These are phyloP conservation scores for Diplocarpon rosae DNA, from an alignment of 2,329 filamentous ascomycete genomes.

Conservation along the genomic window DNA sequence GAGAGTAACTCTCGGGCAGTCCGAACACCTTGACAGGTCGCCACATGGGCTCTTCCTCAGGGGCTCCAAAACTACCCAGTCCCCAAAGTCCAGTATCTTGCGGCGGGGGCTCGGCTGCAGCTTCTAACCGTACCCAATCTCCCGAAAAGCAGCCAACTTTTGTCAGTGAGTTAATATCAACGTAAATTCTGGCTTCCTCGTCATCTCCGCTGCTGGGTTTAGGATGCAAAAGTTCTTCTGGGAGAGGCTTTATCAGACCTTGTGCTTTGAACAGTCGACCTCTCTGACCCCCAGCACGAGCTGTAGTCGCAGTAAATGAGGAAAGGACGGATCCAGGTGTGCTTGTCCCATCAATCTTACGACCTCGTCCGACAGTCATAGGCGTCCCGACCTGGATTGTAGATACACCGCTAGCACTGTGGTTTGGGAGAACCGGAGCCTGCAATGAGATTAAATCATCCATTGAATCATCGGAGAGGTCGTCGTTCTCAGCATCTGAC, in stretches of 20 bases:
- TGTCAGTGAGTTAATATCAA: conserved; percentile 74
- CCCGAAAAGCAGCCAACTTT: conserved; percentile 95
- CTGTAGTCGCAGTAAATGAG: conserved; percentile 73
- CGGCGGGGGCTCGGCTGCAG: conserved; percentile 58
- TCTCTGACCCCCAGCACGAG: conserved; percentile 58
- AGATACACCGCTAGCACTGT: conserved; percentile 67
- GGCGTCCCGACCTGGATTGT: conserved; percentile 74
- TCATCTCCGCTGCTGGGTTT: conserved; percentile 70
- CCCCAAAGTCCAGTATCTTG: conserved; percentile 58
- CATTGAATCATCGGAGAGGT: conserved; percentile 80
- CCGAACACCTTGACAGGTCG: conserved; percentile 83
- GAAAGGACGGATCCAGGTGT: conserved; percentile 87
- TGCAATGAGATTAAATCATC: conserved; percentile 90
- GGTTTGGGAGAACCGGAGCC: conserved; percentile 66
- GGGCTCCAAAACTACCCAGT: conserved; percentile 53
- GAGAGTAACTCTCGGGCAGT: conserved; percentile 63
- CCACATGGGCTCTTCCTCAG: conserved; percentile 55
- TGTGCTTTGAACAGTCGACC: conserved; percentile 79
- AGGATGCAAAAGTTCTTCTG: conserved; percentile 72
- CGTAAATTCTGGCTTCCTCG: conserved; percentile 80
- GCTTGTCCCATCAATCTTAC: conserved; percentile 60
- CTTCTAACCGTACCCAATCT: conserved; percentile 86
- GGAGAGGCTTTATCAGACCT: conserved; percentile 59
- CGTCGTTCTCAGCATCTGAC: conserved; percentile 56
- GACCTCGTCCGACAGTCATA: conserved; percentile 47